Conservation (phyloP, 495 filamentous ascomycete species). For the Staphylotrichum tortipilum region DNA sequence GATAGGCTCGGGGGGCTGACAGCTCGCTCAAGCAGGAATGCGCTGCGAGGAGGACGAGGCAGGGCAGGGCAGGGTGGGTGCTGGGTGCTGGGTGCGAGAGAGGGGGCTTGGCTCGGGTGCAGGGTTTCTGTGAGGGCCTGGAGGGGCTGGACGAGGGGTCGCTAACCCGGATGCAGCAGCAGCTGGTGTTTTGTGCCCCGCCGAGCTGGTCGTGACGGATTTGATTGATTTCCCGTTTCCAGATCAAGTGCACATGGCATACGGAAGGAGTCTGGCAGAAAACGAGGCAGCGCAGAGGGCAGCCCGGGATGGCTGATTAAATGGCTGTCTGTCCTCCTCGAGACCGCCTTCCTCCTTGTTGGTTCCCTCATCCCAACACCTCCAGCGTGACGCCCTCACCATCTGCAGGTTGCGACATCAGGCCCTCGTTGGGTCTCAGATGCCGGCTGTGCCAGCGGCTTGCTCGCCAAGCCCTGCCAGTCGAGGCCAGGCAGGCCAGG, state of each 20-base stretch:
- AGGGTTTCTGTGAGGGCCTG: no score
- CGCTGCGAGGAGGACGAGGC: slow-evolving; percentile 14
- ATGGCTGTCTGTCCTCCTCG: neutral
- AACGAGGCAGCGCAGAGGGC: neutral
- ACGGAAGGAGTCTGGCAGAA: no score
- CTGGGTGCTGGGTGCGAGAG: slow-evolving; percentile 25
- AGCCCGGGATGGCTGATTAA: neutral
- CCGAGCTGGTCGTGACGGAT: no score
- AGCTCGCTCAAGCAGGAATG: slow-evolving; percentile 10
- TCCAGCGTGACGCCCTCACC: no score
- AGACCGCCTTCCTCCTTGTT: neutral
- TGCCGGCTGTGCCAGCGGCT: no score
- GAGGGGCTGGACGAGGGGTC: slow-evolving; percentile 21
- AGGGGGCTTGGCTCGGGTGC: no score
- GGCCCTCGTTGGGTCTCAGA: no score
- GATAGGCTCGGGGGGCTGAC: slow-evolving; percentile 1
- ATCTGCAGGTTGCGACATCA: no score
- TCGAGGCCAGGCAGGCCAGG: no score
- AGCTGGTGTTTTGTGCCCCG: slow-evolving; percentile 2
- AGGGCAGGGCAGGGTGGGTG: slow-evolving; percentile 4
- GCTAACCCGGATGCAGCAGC: neutral
- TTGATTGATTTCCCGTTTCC: neutral
- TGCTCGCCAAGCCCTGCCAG: no score
- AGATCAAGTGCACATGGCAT: no score
- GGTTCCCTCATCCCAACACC: no score